Base-by-base conservation (phyloP, 1,139 yeast species). In the Sugiyamaella sp. region DNA sequence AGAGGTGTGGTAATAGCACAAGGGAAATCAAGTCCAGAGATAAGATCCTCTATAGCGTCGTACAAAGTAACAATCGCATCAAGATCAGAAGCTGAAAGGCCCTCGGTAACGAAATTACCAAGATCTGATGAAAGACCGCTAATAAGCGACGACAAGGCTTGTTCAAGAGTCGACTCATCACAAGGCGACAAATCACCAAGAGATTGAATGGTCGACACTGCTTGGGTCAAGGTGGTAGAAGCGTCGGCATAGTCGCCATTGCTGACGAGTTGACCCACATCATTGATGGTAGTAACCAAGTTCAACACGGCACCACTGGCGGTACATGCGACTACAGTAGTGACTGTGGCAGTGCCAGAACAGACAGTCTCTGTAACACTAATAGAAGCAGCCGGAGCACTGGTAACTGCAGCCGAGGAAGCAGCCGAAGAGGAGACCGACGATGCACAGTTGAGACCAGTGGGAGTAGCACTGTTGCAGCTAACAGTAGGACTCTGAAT, bases 31-130 rank as follows among this genome's bases (percentile, higher is more conserved):
- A 46, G 14, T 8, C 22, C 40, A 4, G 35, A 25, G 20, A 46
- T 38, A 8, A 46, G 20, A 24, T n/a, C 22, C 14, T 46, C 49
- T 21, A 46, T 1, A 14, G 49, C 41, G 16, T 46, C 39, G 12
- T 29, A 46, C 4, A 32, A 20, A 35, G 41, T 46, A 12, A 32
- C 42, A 21, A 46, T 17, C 4, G 49, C 41, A 10, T 33, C 27
- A 33, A 45, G 41, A 12, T 27, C 25, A 8, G 49, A 22, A 21
- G 19, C 17, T 5, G 49, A 46, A 20, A 24, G 32, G n/a, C 33
- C 38, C 14, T 43, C 21, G 14, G 33, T 4, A 24, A 17, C n/a
- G 16, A 27, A 9, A 10, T 17, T 35, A n/a, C 2, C 2, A 22
- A 46, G 33, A 35, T 35, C 42, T 17, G 14, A 6, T 16, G 17